Percentiles rank a stretch among this genome's conserved stretches.
Evolutionary conservation across 2,329 filamentous ascomycete genomes (phyloP).

Genomic region (Thielaviopsis ethacetica): DNA sequence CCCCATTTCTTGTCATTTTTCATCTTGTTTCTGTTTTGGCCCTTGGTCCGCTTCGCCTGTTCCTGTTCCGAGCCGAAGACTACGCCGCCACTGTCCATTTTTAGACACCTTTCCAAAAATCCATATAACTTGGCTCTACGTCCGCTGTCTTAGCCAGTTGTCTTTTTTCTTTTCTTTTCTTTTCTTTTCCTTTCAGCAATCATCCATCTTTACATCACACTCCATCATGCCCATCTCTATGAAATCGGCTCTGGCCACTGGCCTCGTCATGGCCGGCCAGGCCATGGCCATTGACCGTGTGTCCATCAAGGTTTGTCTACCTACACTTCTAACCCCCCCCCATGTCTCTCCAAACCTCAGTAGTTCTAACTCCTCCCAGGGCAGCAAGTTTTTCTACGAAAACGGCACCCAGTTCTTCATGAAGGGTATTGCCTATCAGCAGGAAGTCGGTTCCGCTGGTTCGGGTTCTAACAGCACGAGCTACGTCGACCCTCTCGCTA

Average conservation of each 20-base stretch:
- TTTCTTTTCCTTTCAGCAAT: too few species aligned
- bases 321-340: not conserved
- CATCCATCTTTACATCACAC: not conserved
- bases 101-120: not conserved
- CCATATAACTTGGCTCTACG: not conserved
- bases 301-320: constrained; percentile 44
- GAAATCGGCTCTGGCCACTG: constrained; percentile 19
- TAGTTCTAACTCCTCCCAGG: constrained; percentile 24
- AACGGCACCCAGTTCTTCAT: constrained; percentile 58
- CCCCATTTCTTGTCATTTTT: not conserved
- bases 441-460: constrained; percentile 48
- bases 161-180: not conserved
- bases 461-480: constrained; percentile 26
- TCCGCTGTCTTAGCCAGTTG: not conserved
- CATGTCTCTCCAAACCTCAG: not conserved
- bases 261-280: constrained; percentile 26
- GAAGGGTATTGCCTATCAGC: constrained; percentile 89
- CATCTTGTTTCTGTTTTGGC: not conserved
- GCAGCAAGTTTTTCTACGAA: constrained; percentile 80
- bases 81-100: not conserved
- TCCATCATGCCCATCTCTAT: constrained; percentile 17
- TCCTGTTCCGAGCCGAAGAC: not conserved
- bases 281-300: constrained; percentile 38
- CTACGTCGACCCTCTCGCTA: constrained; percentile 72
- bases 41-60: not conserved